These are phyloP conservation scores for Eleusine indica DNA, from an alignment of 176 grass and related monocot species.

Conservation along the genomic window DNA sequence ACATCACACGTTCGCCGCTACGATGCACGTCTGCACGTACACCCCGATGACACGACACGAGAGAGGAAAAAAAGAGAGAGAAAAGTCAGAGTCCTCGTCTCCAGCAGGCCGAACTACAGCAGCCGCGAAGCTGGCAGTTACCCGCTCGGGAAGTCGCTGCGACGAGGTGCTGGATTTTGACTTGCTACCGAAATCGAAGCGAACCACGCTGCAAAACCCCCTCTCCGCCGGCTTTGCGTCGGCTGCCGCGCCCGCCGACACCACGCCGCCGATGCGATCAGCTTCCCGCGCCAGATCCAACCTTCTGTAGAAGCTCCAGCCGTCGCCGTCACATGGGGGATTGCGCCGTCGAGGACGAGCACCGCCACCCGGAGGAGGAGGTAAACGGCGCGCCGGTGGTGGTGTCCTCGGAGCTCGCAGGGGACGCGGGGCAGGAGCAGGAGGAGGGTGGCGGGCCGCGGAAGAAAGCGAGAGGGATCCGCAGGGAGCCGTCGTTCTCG, in stretches of 20 bases:
- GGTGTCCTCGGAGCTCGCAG: constrained; percentile 31
- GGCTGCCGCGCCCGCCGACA: neutral
- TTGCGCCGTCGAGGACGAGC: constrained; percentile 47
- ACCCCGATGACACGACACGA: neutral
- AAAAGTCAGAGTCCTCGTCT: neutral
- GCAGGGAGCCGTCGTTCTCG: constrained; percentile 92
- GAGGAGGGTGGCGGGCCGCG: constrained; percentile 25
- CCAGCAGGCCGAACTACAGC: constrained; percentile 9
- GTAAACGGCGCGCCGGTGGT: neutral
- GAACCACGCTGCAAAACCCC: constrained; percentile 26
- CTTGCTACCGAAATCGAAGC: constrained; percentile 46
- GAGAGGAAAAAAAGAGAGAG: neutral
- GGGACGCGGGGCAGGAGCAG: constrained; percentile 6
- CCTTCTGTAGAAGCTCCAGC: constrained; percentile 27
- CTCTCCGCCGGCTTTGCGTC: constrained; percentile 4
- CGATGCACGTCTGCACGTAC: neutral
- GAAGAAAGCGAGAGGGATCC: constrained; percentile 54
- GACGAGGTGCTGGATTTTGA: constrained; percentile 55
- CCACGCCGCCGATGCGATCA: constrained; percentile 40
- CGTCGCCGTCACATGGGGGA: constrained; percentile 58
- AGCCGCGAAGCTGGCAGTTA: constrained; percentile 29
- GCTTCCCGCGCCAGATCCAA: constrained; percentile 42
- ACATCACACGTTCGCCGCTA: neutral
- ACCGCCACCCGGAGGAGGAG: constrained; percentile 21
- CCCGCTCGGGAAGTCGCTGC: constrained; percentile 41